These are phyloP conservation scores for Ostreobium quekettii DNA, from an alignment of 139 green algal species.

Conservation along the genomic window DNA sequence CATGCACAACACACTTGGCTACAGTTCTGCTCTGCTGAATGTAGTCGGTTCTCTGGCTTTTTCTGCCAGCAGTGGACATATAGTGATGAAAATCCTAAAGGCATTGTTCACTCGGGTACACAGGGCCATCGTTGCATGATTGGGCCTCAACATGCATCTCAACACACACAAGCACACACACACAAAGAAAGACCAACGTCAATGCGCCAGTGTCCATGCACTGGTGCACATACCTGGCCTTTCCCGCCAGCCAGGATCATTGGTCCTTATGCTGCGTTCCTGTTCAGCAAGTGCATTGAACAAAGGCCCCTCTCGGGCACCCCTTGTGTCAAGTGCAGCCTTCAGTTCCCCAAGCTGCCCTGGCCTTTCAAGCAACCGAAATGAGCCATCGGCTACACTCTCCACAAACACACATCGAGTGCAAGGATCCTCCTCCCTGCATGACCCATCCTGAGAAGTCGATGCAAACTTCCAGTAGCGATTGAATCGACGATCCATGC, in stretches of 20 bases:
- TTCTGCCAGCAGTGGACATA: no score
- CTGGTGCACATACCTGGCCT: no score
- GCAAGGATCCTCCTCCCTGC: slow-evolving; percentile 2
- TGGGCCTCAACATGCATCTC: no score
- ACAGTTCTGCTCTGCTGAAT: no score
- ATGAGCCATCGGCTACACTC: slow-evolving; percentile 27
- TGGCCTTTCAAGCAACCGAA: slow-evolving; percentile 31
- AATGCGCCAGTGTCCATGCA: no score
- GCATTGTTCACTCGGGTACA: no score
- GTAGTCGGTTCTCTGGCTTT: no score
- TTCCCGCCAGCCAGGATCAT: not conserved
- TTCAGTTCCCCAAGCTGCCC: slow-evolving; percentile 44
- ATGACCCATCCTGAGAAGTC: not conserved
- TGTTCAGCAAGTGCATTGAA: slow-evolving; percentile 22
- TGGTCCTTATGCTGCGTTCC: not conserved
- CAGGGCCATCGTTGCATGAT: no score
- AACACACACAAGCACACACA: not conserved
- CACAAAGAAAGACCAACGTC: not conserved
- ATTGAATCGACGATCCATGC: slow-evolving; percentile 70
- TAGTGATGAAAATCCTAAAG: no score
- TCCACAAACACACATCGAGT: slow-evolving; percentile 38
- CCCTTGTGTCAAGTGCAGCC: slow-evolving; percentile 38
- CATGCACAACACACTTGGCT: no score
- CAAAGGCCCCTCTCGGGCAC: slow-evolving; percentile 42
- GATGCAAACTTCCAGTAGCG: slow-evolving; percentile 56